Evolutionary conservation across 176 grass and related monocot species (phyloP).

Genomic region (Raddia distichophylla): DNA sequence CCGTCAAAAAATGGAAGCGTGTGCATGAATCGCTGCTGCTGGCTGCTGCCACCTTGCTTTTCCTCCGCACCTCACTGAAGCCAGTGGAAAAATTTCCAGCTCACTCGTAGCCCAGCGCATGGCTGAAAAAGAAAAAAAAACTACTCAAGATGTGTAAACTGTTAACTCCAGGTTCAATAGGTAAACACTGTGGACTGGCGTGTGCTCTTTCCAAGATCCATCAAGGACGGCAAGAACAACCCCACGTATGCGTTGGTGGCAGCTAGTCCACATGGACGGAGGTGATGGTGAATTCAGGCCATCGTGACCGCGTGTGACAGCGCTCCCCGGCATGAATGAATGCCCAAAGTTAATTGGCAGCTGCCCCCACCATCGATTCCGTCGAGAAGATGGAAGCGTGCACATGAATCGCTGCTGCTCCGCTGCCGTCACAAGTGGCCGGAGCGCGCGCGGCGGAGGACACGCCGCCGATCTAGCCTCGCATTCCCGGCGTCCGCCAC

Average conservation of each 20-base stretch:
- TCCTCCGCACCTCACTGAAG: too few relatives aligned
- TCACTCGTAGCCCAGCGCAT: too few relatives aligned
- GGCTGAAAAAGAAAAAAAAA: too few relatives aligned
- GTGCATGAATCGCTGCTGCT: too few relatives aligned
- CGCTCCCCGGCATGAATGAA: constrained; percentile 41
- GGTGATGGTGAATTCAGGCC: constrained; percentile 1
- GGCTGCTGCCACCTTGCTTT: too few relatives aligned
- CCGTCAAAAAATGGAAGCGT: too few relatives aligned
- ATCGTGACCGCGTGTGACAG: neutral
- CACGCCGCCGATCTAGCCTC: neutral
- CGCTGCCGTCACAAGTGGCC: neutral
- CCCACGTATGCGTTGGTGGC: neutral
- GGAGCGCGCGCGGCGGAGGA: neutral
- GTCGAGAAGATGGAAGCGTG: neutral
- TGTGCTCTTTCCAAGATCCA: neutral
- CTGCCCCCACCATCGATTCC: neutral
- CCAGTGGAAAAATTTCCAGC: too few relatives aligned
- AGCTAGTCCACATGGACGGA: constrained; percentile 38
- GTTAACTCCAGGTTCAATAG: too few relatives aligned
- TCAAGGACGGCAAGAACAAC: neutral
- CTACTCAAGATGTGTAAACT: too few relatives aligned
- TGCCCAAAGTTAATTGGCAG: constrained; percentile 29
- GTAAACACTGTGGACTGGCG: neutral
- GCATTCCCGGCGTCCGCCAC: neutral
- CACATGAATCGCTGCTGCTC: neutral